Conservation (phyloP, 2,329 filamentous ascomycete species). For the Aspergillus sp. region DNA sequence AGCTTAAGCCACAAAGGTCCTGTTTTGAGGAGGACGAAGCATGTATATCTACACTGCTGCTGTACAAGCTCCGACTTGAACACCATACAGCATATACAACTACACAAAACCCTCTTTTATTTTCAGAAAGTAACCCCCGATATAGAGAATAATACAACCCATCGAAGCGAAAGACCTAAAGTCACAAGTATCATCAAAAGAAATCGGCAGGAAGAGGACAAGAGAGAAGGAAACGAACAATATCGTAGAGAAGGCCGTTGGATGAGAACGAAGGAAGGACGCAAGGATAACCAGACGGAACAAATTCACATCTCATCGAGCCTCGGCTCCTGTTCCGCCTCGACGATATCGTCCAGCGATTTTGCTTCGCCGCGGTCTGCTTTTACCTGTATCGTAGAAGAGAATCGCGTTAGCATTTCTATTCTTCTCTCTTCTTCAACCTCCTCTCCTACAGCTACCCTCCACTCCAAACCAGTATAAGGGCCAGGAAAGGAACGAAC, state of each 20-base stretch:
- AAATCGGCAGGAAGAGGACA: background rate
- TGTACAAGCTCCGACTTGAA: no score
- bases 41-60: background rate
- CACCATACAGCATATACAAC: background rate
- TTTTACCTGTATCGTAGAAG: conserved; percentile 12
- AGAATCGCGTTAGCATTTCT: background rate
- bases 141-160: background rate
- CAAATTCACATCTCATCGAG: conserved; percentile 15
- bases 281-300: background rate
- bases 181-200: background rate
- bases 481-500: background rate
- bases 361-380: conserved; percentile 16
- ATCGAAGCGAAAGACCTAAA: background rate
- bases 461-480: no score
- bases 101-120: background rate
- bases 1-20: no score
- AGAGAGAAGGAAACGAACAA: background rate
- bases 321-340: conserved; percentile 10
- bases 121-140: background rate
- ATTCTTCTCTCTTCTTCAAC: background rate
- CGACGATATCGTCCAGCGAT: background rate
- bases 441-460: no score
- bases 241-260: background rate
- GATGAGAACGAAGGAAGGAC: background rate
- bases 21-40: no score